Conservation (phyloP, 2,329 filamentous ascomycete species). For the Fusarium nisikadoi region DNA sequence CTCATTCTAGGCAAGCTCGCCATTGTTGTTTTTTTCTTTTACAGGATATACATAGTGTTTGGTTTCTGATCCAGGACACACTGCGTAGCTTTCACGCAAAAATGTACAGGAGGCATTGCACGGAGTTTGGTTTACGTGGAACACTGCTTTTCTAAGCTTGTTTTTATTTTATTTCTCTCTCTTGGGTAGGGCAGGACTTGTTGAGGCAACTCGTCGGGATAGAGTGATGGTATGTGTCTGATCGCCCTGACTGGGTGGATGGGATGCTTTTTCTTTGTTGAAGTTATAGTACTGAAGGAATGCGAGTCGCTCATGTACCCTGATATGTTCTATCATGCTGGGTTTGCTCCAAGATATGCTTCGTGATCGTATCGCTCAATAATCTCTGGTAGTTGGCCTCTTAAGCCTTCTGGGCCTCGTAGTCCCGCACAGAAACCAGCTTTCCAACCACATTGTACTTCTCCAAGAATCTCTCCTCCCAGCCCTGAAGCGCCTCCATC, state of each 20-base stretch:
- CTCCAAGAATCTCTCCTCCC: slow-evolving; percentile 92
- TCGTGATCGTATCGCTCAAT: neutral
- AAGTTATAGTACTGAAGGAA: slow-evolving; percentile 38
- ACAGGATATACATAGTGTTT: slow-evolving; percentile 35
- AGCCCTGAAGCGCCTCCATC: slow-evolving; percentile 84
- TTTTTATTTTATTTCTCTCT: slow-evolving; percentile 25
- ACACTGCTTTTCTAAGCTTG: slow-evolving; percentile 17
- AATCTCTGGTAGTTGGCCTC: neutral
- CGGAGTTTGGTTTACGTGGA: slow-evolving; percentile 47
- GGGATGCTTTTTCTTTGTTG: slow-evolving; percentile 31
- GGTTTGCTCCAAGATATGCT: neutral
- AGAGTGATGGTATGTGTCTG: slow-evolving; percentile 20
- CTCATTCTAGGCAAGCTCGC: slow-evolving; percentile 26
- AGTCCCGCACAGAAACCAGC: slow-evolving; percentile 70
- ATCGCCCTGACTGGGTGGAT: slow-evolving; percentile 4
- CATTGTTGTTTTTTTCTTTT: slow-evolving; percentile 30
- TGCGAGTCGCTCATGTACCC: slow-evolving; percentile 15
- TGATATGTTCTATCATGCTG: neutral
- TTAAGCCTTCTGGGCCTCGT: slow-evolving; percentile 33
- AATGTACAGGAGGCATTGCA: slow-evolving; percentile 50
- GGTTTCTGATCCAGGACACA: slow-evolving; percentile 14
- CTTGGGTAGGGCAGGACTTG: slow-evolving; percentile 29
- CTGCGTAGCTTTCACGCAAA: slow-evolving; percentile 35
- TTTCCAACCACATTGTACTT: slow-evolving; percentile 97
- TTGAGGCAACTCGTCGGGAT: slow-evolving; percentile 22